Evolutionary conservation across 306 rosid species (phyloP), one percentile per base, ranked within the genome.

Genomic region (Prunus armeniaca): DNA sequence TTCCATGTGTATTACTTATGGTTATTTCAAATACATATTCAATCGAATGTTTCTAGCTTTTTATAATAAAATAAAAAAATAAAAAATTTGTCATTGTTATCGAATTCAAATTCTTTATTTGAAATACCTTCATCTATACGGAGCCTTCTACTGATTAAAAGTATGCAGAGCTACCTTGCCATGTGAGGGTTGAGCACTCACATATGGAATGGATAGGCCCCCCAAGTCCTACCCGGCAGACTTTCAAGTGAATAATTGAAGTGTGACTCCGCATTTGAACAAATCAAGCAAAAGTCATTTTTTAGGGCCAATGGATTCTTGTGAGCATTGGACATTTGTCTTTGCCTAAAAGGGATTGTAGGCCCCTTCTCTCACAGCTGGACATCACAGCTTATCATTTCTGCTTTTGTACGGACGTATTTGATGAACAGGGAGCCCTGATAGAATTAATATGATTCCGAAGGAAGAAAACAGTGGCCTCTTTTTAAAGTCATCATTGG

Each of bases 301-400:
- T 18, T 70, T 12, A 52, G 10, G 32, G 45, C 45, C 3, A 15
- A 18, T 70, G 74, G 63, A 30, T 28, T 28, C 27, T 51, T 28
- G 56, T 0, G 49, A 51, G 63, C 38, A 30, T 49, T 50, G 9
- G 43, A 17, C 13, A 24, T 18, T 51, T 70, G 74, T 30, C 62
- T 51, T 51, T 47, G 41, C 73, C 18, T 47, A 49, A 49, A 15
- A 25, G 20, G 17, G 55, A 24, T 14, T 7, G 57, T 17, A 32
- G 71, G 71, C n/a, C 58, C 38, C 74, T 51, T 12, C 30, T 30
- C 19, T 1, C 57, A 69, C 74, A 69, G 74, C 61, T 69, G 74
- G 56, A 54, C 58, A 49, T 69, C 61, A 51, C 74, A 10, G 24
- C 61, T 18, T 28, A 70, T 51, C n/a, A 30, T 28, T 50, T 51